phyloP scores from a whole-genome alignment of 2,329 filamentous ascomycete genomes.

The Cladophialophora carrionii region DNA sequence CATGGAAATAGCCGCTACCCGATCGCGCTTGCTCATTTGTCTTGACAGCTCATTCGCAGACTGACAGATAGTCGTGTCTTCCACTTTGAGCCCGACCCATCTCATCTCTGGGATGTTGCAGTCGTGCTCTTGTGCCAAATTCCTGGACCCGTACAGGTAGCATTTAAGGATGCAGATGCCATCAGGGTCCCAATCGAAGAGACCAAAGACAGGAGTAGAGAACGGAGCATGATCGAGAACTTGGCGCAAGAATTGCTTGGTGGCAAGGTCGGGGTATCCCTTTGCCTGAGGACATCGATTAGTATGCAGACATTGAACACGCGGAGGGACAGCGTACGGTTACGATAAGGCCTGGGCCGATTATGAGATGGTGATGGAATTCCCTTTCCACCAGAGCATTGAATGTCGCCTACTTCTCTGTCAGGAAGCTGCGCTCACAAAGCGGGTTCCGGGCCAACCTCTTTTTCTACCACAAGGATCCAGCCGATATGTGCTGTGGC shows the following conservation, averaged over 20 bases:
- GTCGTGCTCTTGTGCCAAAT: conserved; percentile 58
- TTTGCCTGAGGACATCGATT: conserved; percentile 54
- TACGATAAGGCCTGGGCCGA: conserved; percentile 57
- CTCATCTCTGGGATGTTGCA: conserved; percentile 54
- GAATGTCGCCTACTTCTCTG: conserved; percentile 58
- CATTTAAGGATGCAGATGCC: conserved; percentile 65
- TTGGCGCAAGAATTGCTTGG: conserved; percentile 57
- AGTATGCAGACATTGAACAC: not conserved
- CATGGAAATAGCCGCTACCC: conserved; percentile 46
- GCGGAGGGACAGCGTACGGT: conserved; percentile 51
- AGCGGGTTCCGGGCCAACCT: conserved; percentile 48
- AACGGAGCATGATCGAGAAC: conserved; percentile 42
- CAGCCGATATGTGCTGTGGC: conserved; percentile 53
- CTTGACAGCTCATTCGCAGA: conserved; percentile 31
- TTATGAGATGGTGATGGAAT: conserved; percentile 50
- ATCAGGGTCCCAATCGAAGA: conserved; percentile 66
- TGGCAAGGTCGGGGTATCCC: conserved; percentile 66
- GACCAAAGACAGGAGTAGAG: conserved; percentile 52
- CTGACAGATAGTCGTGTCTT: conserved; percentile 43
- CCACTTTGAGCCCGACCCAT: conserved; percentile 62
- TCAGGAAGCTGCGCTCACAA: conserved; percentile 19
- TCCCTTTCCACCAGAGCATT: conserved; percentile 56
- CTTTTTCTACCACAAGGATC: conserved; percentile 67
- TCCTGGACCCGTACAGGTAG: conserved; percentile 64
- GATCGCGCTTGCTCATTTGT: conserved; percentile 23